phyloP scores from a whole-genome alignment of 139 green algal species.

The Haematococcus sp. region DNA sequence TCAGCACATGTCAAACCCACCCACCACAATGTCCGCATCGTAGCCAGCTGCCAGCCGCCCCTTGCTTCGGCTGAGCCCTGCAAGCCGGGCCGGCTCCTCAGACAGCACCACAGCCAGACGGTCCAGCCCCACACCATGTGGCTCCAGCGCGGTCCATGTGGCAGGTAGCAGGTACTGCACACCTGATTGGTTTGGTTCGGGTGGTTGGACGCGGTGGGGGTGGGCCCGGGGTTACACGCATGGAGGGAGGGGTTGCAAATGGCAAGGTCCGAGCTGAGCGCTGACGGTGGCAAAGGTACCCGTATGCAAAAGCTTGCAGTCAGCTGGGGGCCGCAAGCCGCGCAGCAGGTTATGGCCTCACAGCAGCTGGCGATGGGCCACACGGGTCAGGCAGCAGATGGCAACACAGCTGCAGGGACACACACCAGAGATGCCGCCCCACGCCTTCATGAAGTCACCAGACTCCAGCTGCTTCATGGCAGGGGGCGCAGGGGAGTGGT shows the following conservation, averaged over 20 bases:
- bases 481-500: conserved; percentile 87
- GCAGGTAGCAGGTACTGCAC: conserved; percentile 86
- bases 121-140: conserved; percentile 20
- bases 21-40: conserved; percentile 89
- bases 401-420: background rate
- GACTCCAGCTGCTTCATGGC: conserved; percentile 74
- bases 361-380: too few relatives aligned
- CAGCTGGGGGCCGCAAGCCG: too few relatives aligned
- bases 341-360: too few relatives aligned
- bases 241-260: background rate
- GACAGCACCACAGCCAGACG: conserved; percentile 45
- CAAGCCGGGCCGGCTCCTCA: conserved; percentile 62
- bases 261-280: too few relatives aligned
- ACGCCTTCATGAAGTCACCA: conserved; percentile 88
- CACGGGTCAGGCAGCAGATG: too few relatives aligned
- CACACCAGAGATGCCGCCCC: conserved; percentile 88
- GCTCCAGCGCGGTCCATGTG: conserved; percentile 65
- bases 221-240: too few relatives aligned
- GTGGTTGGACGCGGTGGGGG: too few relatives aligned
- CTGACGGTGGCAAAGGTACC: too few relatives aligned
- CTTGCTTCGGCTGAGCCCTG: conserved; percentile 59
- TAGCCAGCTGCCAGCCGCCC: conserved; percentile 64
- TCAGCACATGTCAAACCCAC: too few relatives aligned
- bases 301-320: too few relatives aligned
- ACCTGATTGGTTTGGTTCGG: conserved; percentile 23